Base-by-base conservation (phyloP, 805 yeast genomes). In the Pichia kluyveri region DNA sequence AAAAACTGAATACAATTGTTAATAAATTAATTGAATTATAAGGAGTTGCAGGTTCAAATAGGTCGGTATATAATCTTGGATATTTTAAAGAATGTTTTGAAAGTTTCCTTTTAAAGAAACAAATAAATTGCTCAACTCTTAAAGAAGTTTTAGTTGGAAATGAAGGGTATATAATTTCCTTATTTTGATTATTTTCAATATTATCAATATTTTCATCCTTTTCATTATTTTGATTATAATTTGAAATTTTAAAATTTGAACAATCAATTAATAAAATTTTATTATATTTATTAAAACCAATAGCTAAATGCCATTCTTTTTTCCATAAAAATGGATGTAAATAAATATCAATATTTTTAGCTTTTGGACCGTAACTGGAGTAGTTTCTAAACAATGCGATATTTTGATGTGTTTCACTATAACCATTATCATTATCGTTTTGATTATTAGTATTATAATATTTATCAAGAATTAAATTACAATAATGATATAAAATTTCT, bases 261-360 rank as follows among this genome's bases (percentile, higher is more conserved):
- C 69, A 65, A 48, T 65, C 51, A 8, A 65, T 43, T 17, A 65
- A 44, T 3, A 65, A 54, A 14, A 65, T 50, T 42, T 57, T 60
- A 28, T 54, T 53, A 31, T 48, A 46, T 10, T 54, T 44, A 36
- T 52, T 53, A 41, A 65, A 59, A 19, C 61, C 66, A 23, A 65
- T 49, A 1, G 66, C 68, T 18, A 66, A 47, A 50, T 66, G 67
- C 69, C 69, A 66, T 38, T 61, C 56, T 27, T 56, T 55, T 12
- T 53, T 54, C 62, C 63, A 62, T 18, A 42, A 45, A 37, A 66
- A 63, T 4, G 69, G 69, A 43, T 60, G 65, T 41, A 65, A 56
- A 9, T 58, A 48, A 23, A 63, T 40, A n/a, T 56, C 59, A 15
- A 53, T 45, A 18, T 28, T 8, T 10, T 48, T 43, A 1, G 38